Base-by-base conservation (phyloP, 2,329 filamentous ascomycete species). In the Parastagonospora nodorum region DNA sequence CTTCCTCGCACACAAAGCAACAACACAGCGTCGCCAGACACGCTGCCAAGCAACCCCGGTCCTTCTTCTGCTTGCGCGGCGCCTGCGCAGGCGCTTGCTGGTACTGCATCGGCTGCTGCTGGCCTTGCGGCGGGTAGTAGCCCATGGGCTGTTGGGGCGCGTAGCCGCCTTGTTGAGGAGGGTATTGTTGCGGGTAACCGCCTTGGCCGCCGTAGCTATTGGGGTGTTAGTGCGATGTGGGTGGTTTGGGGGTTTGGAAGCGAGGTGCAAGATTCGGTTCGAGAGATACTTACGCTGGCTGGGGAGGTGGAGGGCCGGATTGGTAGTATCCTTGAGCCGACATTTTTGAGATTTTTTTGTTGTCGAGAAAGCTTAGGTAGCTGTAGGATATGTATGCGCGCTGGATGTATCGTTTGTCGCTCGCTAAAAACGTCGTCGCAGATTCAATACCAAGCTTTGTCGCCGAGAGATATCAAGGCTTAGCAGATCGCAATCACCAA, bases 1-100 rank as follows among this genome's bases (percentile, higher is more conserved):
- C 78, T 71, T 86, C 84, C 65, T 86, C 84, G 62, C 82, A 85
- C 27, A 87, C 77, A 71, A 84, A 87, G 65, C 84, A 86, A 68
- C 84, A 87, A 75, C 84, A 86, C 32, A 87, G 53, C 4, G 64
- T 60, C 3, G 70, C 70, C 41, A 73, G 39, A 58, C 68, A 71
- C 36, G 66, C 64, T n/a, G 44, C 43, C 44, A 73, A 52, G 48
- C 68, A 72, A 8, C 68, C 67, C 11, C 68, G 32, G 29, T 70
- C 76, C 63, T 79, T 80, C 66, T 80, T 78, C 63, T 78, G 69
- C 55, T 74, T 73, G 42, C 76, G 74, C 24, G 75, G 75, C 4
- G 78, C 16, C 37, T 32, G 30, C 30, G 30, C 3, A 24, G 19
- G 78, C 16, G 74, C 76, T 60, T 82, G 80, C 61, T 82, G 80